These are phyloP conservation scores for Entomortierella parvispora DNA, from an alignment of 192 early-diverging fungal species.

Conservation along the genomic window DNA sequence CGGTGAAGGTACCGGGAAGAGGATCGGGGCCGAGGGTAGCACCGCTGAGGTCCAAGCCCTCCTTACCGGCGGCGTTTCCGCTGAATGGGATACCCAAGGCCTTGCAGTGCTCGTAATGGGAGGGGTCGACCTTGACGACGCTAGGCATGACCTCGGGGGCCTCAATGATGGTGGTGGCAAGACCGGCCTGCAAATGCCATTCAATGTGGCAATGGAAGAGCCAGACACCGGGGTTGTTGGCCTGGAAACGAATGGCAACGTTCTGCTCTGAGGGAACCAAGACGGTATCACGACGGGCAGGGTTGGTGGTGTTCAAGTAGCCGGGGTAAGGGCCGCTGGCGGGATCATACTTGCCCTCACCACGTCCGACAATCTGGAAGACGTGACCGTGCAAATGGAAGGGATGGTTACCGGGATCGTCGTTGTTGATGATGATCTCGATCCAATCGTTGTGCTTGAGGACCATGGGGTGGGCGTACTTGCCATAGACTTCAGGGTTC, in stretches of 20 bases:
- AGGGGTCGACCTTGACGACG: slow-evolving; percentile 51
- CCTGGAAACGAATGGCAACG: slow-evolving; percentile 76
- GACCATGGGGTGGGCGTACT: slow-evolving; percentile 68
- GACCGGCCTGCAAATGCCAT: slow-evolving; percentile 78
- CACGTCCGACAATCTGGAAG: slow-evolving; percentile 81
- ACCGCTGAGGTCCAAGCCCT: slow-evolving; percentile 71
- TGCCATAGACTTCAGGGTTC: slow-evolving; percentile 67
- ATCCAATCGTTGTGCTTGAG: slow-evolving; percentile 71
- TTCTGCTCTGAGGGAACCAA: slow-evolving; percentile 72
- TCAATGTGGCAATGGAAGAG: slow-evolving; percentile 91
- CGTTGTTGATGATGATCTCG: slow-evolving; percentile 81
- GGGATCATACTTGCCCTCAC: slow-evolving; percentile 64
- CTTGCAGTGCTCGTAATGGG: slow-evolving; percentile 67
- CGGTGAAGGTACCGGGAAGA: slow-evolving; percentile 68
- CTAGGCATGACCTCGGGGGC: slow-evolving; percentile 75
- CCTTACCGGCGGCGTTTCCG: slow-evolving; percentile 82
- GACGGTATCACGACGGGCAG: slow-evolving; percentile 82
- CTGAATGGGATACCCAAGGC: slow-evolving; percentile 61
- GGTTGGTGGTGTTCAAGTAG: slow-evolving; percentile 61
- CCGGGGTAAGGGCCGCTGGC: slow-evolving; percentile 39
- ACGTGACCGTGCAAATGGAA: slow-evolving; percentile 89
- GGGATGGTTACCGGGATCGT: slow-evolving; percentile 76
- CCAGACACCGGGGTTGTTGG: slow-evolving; percentile 87
- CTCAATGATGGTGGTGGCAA: slow-evolving; percentile 76
- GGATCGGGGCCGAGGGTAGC: slow-evolving; percentile 60